A percentile compares a stretch with the other conserved stretches of the same genome.
Evolutionary conservation across 805 yeast genomes (phyloP).

Genomic region (Pichia thaimueangensis): DNA sequence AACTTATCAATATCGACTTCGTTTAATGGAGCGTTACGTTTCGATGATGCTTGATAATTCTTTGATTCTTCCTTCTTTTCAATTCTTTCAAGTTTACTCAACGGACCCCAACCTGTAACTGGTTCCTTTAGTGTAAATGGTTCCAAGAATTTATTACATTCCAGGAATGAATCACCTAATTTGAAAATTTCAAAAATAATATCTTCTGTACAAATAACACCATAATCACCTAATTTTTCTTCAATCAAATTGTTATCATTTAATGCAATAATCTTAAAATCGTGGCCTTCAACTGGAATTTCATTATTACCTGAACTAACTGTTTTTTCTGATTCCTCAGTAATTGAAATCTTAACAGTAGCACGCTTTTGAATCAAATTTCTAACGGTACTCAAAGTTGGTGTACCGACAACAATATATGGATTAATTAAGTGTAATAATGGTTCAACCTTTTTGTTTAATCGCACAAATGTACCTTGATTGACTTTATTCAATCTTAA

Average conservation of each 20-base stretch:
- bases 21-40: constrained; percentile 57
- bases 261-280: constrained; percentile 36
- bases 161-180: constrained; percentile 59
- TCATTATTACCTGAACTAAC: constrained; percentile 17
- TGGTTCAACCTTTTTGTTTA: constrained; percentile 53
- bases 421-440: constrained; percentile 65
- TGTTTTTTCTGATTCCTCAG: constrained; percentile 14
- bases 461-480: constrained; percentile 67
- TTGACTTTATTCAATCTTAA: constrained; percentile 55
- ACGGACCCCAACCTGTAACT: constrained; percentile 68
- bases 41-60: constrained; percentile 43
- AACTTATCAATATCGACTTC: constrained; percentile 70
- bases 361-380: constrained; percentile 74
- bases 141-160: constrained; percentile 52
- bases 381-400: constrained; percentile 68
- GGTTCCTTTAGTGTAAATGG: constrained; percentile 70
- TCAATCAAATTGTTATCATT: constrained; percentile 74
- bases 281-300: constrained; percentile 11
- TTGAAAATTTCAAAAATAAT: constrained; percentile 63
- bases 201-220: constrained; percentile 76
- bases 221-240: constrained; percentile 61
- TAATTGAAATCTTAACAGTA: constrained; percentile 34
- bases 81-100: constrained; percentile 59
- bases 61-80: constrained; percentile 48
- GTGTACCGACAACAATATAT: constrained; percentile 66